phyloP scores from a whole-genome alignment of 2,329 filamentous ascomycete species.

The Xylogone sp. region DNA sequence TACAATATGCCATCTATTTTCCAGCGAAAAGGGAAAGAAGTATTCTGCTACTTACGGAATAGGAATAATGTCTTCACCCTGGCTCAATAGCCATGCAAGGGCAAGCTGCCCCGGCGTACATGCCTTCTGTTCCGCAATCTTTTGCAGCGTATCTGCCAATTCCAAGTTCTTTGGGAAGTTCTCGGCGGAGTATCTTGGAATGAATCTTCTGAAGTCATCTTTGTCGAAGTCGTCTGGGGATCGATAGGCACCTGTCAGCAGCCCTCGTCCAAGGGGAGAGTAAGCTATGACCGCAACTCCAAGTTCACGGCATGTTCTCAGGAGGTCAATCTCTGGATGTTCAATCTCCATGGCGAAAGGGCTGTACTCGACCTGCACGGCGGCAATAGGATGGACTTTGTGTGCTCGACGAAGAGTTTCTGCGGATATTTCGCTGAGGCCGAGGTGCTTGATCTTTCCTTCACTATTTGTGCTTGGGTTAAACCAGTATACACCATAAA shows the following conservation, averaged over 20 bases:
- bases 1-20: too few relatives aligned
- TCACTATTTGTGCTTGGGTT: conserved; percentile 32
- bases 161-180: conserved; percentile 48
- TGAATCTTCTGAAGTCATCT: conserved; percentile 41
- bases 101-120: conserved; percentile 46
- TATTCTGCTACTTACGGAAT: conserved; percentile 34
- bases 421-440: conserved; percentile 48
- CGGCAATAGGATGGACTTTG: conserved; percentile 45
- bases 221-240: conserved; percentile 42
- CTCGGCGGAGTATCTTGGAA: conserved; percentile 44
- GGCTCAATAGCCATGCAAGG: conserved; percentile 48
- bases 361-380: conserved; percentile 52
- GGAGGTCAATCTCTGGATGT: conserved; percentile 39
- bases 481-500: background rate
- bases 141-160: conserved; percentile 40
- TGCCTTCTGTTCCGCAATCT: conserved; percentile 46
- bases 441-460: conserved; percentile 55
- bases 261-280: conserved; percentile 55
- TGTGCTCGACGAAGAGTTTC: conserved; percentile 46
- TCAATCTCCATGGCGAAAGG: conserved; percentile 58
- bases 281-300: conserved; percentile 55
- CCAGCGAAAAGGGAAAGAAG: conserved; percentile 30
- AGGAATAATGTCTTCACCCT: conserved; percentile 48
- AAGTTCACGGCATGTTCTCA: conserved; percentile 54
- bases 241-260: conserved; percentile 49